Evolutionary conservation across 2,329 filamentous ascomycete genomes (phyloP).

Genomic region (Penicillium vulpinum): DNA sequence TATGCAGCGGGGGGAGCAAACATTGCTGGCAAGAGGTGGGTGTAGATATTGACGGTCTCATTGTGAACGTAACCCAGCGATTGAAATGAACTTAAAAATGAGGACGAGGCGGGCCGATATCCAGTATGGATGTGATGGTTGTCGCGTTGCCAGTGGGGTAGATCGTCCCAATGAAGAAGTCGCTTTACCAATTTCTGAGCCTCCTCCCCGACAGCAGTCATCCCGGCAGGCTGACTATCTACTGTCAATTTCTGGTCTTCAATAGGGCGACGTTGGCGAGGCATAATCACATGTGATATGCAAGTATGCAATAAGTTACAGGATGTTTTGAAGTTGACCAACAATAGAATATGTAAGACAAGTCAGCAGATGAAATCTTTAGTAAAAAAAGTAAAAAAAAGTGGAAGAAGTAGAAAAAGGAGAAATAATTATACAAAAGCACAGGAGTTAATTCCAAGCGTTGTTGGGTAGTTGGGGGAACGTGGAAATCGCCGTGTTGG

Average conservation of each 20-base stretch:
- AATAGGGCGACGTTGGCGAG: slow-evolving; percentile 36
- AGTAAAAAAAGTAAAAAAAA: background rate
- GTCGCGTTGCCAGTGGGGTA: slow-evolving; percentile 59
- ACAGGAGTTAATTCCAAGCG: slow-evolving; percentile 1
- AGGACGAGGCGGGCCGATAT: slow-evolving; percentile 65
- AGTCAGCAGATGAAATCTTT: slow-evolving; percentile 9
- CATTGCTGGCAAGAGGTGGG: slow-evolving; percentile 68
- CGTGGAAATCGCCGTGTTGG: slow-evolving; percentile 19
- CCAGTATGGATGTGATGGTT: slow-evolving; percentile 69
- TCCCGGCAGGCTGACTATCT: slow-evolving; percentile 24
- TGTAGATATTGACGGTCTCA: slow-evolving; percentile 71
- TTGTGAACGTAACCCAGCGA: slow-evolving; percentile 66
- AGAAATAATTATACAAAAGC: slow-evolving; percentile 4
- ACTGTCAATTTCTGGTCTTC: slow-evolving; percentile 9
- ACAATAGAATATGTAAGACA: slow-evolving; percentile 14
- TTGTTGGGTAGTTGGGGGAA: slow-evolving; percentile 29
- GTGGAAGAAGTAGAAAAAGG: background rate
- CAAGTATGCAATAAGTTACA: slow-evolving; percentile 16
- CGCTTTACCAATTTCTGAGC: slow-evolving; percentile 32
- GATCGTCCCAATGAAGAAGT: slow-evolving; percentile 54
- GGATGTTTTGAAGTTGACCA: slow-evolving; percentile 14
- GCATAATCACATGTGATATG: slow-evolving; percentile 29
- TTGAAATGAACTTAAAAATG: slow-evolving; percentile 58
- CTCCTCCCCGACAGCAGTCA: slow-evolving; percentile 23
- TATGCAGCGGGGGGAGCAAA: slow-evolving; percentile 55